Percentiles rank a stretch among this genome's conserved stretches.
Conservation (phyloP, 805 yeast species). For the Wickerhamomyces queroliae region DNA sequence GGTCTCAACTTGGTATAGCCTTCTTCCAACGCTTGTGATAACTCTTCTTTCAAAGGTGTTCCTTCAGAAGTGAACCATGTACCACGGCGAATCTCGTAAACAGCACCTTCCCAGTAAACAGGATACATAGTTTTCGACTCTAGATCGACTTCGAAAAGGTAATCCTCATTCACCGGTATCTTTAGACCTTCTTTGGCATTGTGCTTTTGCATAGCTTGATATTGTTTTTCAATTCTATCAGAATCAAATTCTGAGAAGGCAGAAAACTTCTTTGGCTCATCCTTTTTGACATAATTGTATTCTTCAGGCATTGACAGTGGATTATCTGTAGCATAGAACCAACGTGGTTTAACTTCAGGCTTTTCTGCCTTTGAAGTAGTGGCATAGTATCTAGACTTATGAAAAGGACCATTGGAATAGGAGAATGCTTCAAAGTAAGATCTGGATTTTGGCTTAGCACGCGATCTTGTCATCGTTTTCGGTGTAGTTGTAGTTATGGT, state of each 20-base stretch:
- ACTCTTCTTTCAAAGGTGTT: constrained; percentile 42
- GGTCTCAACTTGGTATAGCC: constrained; percentile 40
- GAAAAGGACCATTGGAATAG: no score
- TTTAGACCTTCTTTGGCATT: background rate
- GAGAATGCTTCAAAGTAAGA: no score
- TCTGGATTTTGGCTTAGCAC: no score
- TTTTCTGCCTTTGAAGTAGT: constrained; percentile 9
- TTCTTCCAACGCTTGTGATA: constrained; percentile 55
- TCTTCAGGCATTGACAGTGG: constrained; percentile 66
- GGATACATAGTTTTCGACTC: constrained; percentile 51
- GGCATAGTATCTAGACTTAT: no score
- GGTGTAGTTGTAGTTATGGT: no score
- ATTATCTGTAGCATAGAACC: constrained; percentile 84
- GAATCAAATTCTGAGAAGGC: constrained; percentile 68
- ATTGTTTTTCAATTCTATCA: constrained; percentile 43
- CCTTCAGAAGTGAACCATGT: constrained; percentile 68
- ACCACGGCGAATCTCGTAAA: constrained; percentile 78
- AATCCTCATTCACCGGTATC: constrained; percentile 76
- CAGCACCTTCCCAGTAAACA: constrained; percentile 85
- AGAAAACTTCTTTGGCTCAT: constrained; percentile 52
- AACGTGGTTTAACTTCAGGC: constrained; percentile 19
- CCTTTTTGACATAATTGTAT: constrained; percentile 43
- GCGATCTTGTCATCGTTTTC: no score
- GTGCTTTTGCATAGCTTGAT: constrained; percentile 5
- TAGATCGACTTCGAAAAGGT: constrained; percentile 68